Base-by-base conservation (phyloP, 2,329 filamentous ascomycete species). In the Fusarium sp. region DNA sequence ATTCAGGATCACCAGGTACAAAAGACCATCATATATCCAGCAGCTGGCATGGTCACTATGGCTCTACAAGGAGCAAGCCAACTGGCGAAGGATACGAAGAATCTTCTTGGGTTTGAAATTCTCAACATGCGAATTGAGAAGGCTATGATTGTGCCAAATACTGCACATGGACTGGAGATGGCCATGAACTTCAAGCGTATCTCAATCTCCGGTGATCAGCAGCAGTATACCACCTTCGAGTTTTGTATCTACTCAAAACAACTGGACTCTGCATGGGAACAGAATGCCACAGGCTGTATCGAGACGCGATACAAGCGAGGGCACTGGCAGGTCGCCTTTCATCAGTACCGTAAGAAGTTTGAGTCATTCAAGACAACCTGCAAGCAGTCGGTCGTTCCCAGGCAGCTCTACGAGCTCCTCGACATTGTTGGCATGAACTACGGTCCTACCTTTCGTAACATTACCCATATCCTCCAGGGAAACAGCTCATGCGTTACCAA, bases 361-460 rank as follows among this genome's bases (percentile, higher is more conserved):
- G 62, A 74, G 16, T 51, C 67, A 4, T 62, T 80, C 12, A 70
- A 75, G 8, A 29, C 65, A 7, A 52, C 58, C 0, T 83, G 81
- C 73, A 75, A 74, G 6, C 76, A 81, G 18, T n/a, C 59, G 1
- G 43, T 84, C 8, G 75, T 78, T 5, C 80, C 84, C 10, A 79
- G 83, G 5, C 83, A 86, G 54, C 76, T 87, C 6, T 88, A 88
- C 63, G 84, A 87, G 62, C 76, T 78, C 7, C 77, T 87, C 8
- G 82, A 87, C 56, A 80, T 82, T 12, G 80, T 86, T 3, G 86
- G 86, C 15, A 83, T 87, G 78, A 82, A 84, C 51, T 87, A 87
- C 57, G 85, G 85, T 0, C 76, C 81, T 2, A 72, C 82, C 5
- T 87, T 87, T 71, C 84, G 82, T 46, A 87, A 87, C 61, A 80